Percentiles rank a stretch among this genome's conserved stretches.
Evolutionary conservation across 2,329 filamentous ascomycete genomes (phyloP).

Genomic region (Hirsutella rhossiliensis): DNA sequence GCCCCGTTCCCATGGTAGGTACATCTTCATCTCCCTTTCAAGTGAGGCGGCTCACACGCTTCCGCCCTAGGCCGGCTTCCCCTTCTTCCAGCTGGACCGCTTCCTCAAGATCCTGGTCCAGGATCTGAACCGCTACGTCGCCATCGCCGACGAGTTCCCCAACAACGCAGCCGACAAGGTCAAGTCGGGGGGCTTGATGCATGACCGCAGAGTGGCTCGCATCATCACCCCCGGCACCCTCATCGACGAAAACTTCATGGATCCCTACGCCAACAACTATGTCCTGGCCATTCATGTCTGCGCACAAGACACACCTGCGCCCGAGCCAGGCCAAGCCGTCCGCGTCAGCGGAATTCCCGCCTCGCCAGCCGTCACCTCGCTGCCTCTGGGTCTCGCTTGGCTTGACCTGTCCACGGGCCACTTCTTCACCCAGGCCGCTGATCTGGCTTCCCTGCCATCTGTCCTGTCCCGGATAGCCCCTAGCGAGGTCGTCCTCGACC

Average conservation of each 20-base stretch:
- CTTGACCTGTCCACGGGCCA: slow-evolving; percentile 89
- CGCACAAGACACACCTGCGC: not conserved
- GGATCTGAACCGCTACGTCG: slow-evolving; percentile 81
- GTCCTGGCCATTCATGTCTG: slow-evolving; percentile 64
- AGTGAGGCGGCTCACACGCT: not conserved
- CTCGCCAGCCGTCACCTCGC: slow-evolving; percentile 3
- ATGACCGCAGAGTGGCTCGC: slow-evolving; percentile 72
- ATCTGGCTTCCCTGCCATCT: slow-evolving; percentile 61
- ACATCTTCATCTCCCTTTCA: slow-evolving; percentile 3
- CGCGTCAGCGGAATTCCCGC: slow-evolving; percentile 1
- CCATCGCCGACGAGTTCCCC: slow-evolving; percentile 85
- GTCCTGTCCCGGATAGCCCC: slow-evolving; percentile 73
- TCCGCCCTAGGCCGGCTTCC: slow-evolving; percentile 67
- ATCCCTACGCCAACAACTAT: slow-evolving; percentile 88
- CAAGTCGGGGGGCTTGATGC: slow-evolving; percentile 67
- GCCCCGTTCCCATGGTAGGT: slow-evolving; percentile 72
- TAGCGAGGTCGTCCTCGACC: slow-evolving; percentile 71
- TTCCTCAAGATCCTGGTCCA: slow-evolving; percentile 90
- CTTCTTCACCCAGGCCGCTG: slow-evolving; percentile 74
- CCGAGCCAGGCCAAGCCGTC: no score
- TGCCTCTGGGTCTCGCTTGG: slow-evolving; percentile 71
- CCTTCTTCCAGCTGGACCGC: slow-evolving; percentile 81
- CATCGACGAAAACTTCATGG: slow-evolving; percentile 96
- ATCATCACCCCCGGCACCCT: slow-evolving; percentile 90
- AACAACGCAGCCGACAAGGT: slow-evolving; percentile 58